phyloP scores from a whole-genome alignment of 495 filamentous ascomycete genomes.

The Aspergillus ostianus region DNA sequence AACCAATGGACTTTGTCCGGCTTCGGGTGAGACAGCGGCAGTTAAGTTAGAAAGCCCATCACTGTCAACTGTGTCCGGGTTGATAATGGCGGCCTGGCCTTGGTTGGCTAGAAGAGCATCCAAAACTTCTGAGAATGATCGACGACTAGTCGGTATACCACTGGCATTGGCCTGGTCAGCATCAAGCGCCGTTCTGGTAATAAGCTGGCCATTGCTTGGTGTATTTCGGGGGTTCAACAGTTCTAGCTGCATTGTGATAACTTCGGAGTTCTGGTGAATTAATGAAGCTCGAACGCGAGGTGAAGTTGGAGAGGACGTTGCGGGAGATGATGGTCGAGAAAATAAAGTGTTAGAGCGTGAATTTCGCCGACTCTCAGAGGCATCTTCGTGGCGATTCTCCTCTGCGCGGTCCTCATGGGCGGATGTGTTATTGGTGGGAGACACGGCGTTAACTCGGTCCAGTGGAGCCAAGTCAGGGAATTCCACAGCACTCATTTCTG shows the following conservation, averaged over 20 bases:
- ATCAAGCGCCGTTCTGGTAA: constrained; percentile 20
- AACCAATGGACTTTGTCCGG: constrained; percentile 15
- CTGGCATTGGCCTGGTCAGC: constrained; percentile 11
- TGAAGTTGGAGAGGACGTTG: constrained; percentile 44
- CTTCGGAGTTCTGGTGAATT: constrained; percentile 45
- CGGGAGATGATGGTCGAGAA: constrained; percentile 41
- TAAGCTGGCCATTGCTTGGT: constrained; percentile 19
- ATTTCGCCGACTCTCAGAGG: constrained; percentile 21
- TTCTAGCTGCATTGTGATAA: constrained; percentile 51
- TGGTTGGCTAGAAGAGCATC: constrained; percentile 37
- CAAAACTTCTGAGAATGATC: constrained; percentile 39
- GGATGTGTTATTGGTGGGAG: constrained; percentile 15
- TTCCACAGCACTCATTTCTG: constrained; percentile 35
- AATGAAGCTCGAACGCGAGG: constrained; percentile 46
- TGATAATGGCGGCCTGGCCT: constrained; percentile 19
- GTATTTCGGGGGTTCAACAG: constrained; percentile 35
- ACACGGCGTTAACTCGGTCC: constrained; percentile 24
- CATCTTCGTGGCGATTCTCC: constrained; percentile 13
- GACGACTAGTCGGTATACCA: constrained; percentile 23
- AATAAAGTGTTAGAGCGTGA: constrained; percentile 46
- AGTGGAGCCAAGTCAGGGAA: constrained; percentile 32
- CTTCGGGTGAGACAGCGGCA: constrained; percentile 15
- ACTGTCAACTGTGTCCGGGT: constrained; percentile 20
- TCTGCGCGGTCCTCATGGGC: constrained; percentile 18
- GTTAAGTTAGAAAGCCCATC: constrained; percentile 27